Evolutionary conservation across 1,139 yeast species (phyloP).

Genomic region (Taiozyma sp.): DNA sequence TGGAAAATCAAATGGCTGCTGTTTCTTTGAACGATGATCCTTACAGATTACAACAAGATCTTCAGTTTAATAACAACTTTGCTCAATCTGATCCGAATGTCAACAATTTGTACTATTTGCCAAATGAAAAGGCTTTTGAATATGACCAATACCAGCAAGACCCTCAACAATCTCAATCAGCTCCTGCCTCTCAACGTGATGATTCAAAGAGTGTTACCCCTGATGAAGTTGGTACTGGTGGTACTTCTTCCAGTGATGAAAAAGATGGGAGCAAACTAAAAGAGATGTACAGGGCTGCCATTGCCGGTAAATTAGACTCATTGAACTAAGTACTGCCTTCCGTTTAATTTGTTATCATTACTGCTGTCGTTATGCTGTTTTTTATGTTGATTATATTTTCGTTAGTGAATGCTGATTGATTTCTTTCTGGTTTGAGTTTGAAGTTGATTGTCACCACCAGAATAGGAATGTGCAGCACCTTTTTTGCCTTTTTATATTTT

Average conservation of each 20-base stretch:
- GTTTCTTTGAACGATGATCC: constrained; percentile 1
- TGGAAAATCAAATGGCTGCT: too few relatives aligned
- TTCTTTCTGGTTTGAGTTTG: not conserved
- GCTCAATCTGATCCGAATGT: not conserved
- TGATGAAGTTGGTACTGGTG: constrained; percentile 2
- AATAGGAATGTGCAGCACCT: not conserved
- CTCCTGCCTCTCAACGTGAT: constrained; percentile 2
- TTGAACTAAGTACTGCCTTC: constrained; percentile 6
- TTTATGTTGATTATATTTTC: not conserved
- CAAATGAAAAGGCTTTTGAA: constrained; percentile 10
- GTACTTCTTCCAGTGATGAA: constrained; percentile 1
- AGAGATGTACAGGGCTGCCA: constrained; percentile 24
- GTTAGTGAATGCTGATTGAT: not conserved
- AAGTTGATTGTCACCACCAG: not conserved
- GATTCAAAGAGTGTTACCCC: constrained; percentile 4
- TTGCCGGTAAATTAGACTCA: constrained; percentile 21
- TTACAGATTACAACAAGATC: constrained; percentile 4
- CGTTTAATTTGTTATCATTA: not conserved
- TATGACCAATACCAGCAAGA: constrained; percentile 6
- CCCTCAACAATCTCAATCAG: constrained; percentile 1
- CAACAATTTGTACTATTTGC: constrained; percentile 13
- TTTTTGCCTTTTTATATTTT: not conserved
- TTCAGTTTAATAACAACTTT: not conserved
- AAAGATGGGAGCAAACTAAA: constrained; percentile 19
- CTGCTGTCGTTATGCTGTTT: not conserved